phyloP scores from a whole-genome alignment of 2,329 filamentous ascomycete species.

The Colletotrichum phormii region DNA sequence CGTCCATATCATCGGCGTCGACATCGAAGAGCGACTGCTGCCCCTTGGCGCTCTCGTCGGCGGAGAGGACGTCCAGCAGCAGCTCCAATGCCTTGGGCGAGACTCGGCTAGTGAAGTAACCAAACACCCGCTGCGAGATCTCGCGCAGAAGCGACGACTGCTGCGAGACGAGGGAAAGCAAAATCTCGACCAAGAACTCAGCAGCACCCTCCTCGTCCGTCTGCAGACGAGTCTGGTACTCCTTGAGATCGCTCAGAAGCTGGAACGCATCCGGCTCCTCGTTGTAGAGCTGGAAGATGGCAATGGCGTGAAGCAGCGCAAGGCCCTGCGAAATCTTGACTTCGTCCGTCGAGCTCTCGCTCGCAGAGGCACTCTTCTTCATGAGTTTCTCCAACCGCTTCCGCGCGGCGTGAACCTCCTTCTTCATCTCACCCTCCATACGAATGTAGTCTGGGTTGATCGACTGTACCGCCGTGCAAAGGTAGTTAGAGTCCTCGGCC shows the following conservation, averaged over 20 bases:
- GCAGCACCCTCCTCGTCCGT: conserved; percentile 67
- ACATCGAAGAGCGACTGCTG: conserved; percentile 86
- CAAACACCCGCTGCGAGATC: conserved; percentile 89
- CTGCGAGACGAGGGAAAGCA: conserved; percentile 90
- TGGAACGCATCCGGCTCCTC: conserved; percentile 87
- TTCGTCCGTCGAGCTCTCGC: conserved; percentile 47
- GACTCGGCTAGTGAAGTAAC: conserved; percentile 81
- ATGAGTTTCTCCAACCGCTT: conserved; percentile 65
- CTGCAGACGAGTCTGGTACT: conserved; percentile 77
- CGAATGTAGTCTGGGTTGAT: conserved; percentile 63
- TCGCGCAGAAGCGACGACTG: conserved; percentile 87
- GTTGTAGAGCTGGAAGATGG: conserved; percentile 90
- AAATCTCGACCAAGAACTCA: conserved; percentile 84
- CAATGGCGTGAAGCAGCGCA: conserved; percentile 84
- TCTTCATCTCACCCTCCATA: conserved; percentile 67
- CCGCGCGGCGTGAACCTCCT: conserved; percentile 64
- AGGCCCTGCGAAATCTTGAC: conserved; percentile 71
- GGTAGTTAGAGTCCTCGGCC: conserved; percentile 62
- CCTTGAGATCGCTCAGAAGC: conserved; percentile 83
- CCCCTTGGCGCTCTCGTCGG: conserved; percentile 84
- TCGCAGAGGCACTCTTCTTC: conserved; percentile 47
- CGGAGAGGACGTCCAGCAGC: conserved; percentile 75
- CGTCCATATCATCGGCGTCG: conserved; percentile 57
- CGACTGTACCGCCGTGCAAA: conserved; percentile 65
- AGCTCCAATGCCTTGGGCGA: conserved; percentile 77